Percentiles rank a stretch among this genome's conserved stretches.
Evolutionary conservation across 2,329 filamentous ascomycete genomes (phyloP).

Genomic region (Dothideomycetidae sp.): DNA sequence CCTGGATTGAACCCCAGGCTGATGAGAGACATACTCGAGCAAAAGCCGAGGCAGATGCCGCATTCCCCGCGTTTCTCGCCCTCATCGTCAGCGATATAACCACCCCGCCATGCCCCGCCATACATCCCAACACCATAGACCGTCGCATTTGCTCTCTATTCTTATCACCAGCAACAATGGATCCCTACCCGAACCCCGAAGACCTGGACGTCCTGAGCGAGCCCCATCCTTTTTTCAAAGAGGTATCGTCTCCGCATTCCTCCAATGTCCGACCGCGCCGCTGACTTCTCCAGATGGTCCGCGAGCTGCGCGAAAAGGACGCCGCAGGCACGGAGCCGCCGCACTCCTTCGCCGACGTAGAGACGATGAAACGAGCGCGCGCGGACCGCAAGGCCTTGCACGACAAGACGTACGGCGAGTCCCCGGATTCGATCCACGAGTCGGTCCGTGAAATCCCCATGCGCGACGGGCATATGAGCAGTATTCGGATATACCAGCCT

Average conservation of each 20-base stretch:
- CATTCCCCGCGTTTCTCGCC: no score
- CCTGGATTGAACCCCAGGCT: no score
- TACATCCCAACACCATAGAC: no score
- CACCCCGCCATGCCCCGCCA: no score
- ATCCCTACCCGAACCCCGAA: background rate
- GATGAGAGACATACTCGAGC: no score
- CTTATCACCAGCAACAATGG: no score
- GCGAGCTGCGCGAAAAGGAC: background rate
- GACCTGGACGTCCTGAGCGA: background rate
- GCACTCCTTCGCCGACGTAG: background rate
- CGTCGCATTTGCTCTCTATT: no score
- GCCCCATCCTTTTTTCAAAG: background rate
- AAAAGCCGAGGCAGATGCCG: no score
- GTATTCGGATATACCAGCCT: constrained; percentile 22
- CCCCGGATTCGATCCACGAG: constrained; percentile 12
- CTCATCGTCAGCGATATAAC: no score
- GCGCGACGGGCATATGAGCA: constrained; percentile 23
- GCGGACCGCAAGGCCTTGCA: constrained; percentile 1
- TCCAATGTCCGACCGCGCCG: background rate
- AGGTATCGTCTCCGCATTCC: background rate
- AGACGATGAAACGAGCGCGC: background rate
- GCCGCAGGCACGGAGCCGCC: background rate
- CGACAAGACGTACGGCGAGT: constrained; percentile 2
- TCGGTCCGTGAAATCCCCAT: constrained; percentile 26
- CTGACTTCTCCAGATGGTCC: background rate